Percentiles rank a stretch among this genome's conserved stretches.
Evolutionary conservation across 768 basidiomycete genomes (phyloP).

Genomic region (Leccinum uliginosum): DNA sequence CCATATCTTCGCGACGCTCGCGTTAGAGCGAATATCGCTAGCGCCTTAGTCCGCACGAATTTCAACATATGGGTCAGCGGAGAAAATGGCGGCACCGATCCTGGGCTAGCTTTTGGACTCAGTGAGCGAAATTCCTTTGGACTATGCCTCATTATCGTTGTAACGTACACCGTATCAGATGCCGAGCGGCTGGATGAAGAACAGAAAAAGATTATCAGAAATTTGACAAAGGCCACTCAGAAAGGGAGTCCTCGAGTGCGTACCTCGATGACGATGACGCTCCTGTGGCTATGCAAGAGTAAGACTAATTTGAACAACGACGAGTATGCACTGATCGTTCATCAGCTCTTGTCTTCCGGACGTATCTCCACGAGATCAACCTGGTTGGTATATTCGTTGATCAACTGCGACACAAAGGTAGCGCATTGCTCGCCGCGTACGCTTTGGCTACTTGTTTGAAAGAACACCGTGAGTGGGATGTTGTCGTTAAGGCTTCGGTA

Average conservation of each 20-base stretch:
- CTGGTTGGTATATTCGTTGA: constrained; percentile 9
- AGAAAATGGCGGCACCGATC: neutral
- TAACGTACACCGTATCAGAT: constrained; percentile 1
- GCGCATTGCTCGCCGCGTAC: constrained; percentile 20
- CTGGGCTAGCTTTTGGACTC: constrained; percentile 13
- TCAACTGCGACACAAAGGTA: constrained; percentile 14
- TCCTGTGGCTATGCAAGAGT: constrained; percentile 23
- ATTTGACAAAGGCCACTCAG: constrained; percentile 5
- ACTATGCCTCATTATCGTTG: neutral
- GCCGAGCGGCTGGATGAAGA: neutral
- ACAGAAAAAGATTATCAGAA: constrained; percentile 10
- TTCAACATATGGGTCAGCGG: neutral
- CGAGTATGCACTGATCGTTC: neutral
- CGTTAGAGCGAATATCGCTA: constrained; percentile 18
- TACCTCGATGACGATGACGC: constrained; percentile 19
- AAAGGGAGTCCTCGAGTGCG: constrained; percentile 11
- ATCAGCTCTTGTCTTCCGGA: constrained; percentile 7
- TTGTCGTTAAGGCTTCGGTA: neutral
- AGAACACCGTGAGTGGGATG: constrained; percentile 6
- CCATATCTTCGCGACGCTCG: constrained; percentile 1
- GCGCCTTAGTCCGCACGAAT: constrained; percentile 11
- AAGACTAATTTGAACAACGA: neutral
- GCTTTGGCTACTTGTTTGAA: constrained; percentile 16
- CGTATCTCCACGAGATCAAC: constrained; percentile 4
- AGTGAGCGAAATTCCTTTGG: constrained; percentile 5